Base-by-base conservation (phyloP, 345 rosid species). In the Gossypium turneri region DNA sequence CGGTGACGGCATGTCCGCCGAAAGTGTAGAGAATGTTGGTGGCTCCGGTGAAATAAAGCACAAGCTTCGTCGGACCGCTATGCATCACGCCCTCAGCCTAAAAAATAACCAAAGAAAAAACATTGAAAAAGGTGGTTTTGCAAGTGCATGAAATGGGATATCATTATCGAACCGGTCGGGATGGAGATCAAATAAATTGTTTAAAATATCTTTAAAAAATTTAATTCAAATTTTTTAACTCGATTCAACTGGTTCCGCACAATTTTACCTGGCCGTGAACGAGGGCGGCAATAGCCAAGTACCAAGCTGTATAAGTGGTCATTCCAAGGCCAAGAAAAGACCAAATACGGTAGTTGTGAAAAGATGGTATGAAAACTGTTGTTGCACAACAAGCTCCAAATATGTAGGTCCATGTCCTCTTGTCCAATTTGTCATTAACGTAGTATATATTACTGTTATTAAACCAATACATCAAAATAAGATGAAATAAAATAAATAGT, bases 381-480 rank as follows among this genome's bases (percentile, higher is more conserved):
- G 99, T 96, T 53, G 99, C 99, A 81, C 99, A 96, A 75, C 99
- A 96, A 79, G 99, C 99, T 84, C 99, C 99, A 76, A 96, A 96
- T 68, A 96, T 96, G 43, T 93, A 96, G 6, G 99, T 96, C 99
- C 98, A 96, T 62, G 99, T 96, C 80, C 99, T 86, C 91, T 96
- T 96, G 85, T 96, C 99, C 88, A 96, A 73, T 9, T 83, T 90
- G 79, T 96, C 98, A 70, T 93, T 96, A 79, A 96, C 93, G 87
- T 93, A 96, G 83, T 96, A 96, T 67, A 96, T 96, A 83, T 96
- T 93, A 81, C 99, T 96, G 92, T 67, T 65, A 29, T 17, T 61
- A 73, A 22, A 22, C 70, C 65, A 73, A 55, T 20, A 65, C 41
- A 47, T 50, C 52, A 64, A 70, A 41, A 70, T 55, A 22, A 56